phyloP scores from a whole-genome alignment of 768 basidiomycete species.

The Tremella fuciformis region DNA sequence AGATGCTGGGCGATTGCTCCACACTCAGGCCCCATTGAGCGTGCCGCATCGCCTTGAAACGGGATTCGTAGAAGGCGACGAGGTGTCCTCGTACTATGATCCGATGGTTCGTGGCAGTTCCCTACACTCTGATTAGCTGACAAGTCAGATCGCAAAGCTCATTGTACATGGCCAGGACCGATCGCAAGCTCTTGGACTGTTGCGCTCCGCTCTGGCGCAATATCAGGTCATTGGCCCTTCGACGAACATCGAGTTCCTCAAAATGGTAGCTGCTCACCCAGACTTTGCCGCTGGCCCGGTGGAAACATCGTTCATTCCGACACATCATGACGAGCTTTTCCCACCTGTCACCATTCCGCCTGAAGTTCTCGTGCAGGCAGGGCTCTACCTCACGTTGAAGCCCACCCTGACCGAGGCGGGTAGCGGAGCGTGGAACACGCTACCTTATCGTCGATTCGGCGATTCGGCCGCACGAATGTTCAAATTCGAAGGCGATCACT shows the following conservation, averaged over 20 bases:
- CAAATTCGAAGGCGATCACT: slow-evolving; percentile 58
- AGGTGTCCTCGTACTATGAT: slow-evolving; percentile 49
- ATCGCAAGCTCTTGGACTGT: slow-evolving; percentile 73
- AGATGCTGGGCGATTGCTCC: slow-evolving; percentile 76
- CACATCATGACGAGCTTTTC: slow-evolving; percentile 79
- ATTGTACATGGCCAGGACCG: slow-evolving; percentile 83
- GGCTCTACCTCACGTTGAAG: slow-evolving; percentile 65
- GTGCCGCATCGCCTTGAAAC: slow-evolving; percentile 84
- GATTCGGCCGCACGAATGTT: slow-evolving; percentile 61
- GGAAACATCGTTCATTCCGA: slow-evolving; percentile 92
- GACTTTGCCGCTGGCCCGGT: slow-evolving; percentile 76
- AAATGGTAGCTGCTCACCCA: slow-evolving; percentile 69
- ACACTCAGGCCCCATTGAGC: slow-evolving; percentile 74
- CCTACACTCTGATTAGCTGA: too few species aligned
- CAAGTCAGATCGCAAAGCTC: slow-evolving; percentile 54
- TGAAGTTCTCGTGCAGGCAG: slow-evolving; percentile 71
- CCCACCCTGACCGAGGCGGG: slow-evolving; percentile 58
- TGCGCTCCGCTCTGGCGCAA: slow-evolving; percentile 76
- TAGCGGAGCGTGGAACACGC: slow-evolving; percentile 62
- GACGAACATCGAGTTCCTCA: slow-evolving; percentile 86
- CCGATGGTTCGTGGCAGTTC: slow-evolving; percentile 36
- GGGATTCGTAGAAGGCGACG: slow-evolving; percentile 66
- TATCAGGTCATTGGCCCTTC: slow-evolving; percentile 88
- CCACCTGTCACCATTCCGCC: slow-evolving; percentile 63
- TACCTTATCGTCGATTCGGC: slow-evolving; percentile 73